Percentiles rank a stretch among this genome's conserved stretches.
These are phyloP conservation scores for Volvox reticuliferus DNA, from an alignment of 139 green algal species.

Conservation along the genomic window DNA sequence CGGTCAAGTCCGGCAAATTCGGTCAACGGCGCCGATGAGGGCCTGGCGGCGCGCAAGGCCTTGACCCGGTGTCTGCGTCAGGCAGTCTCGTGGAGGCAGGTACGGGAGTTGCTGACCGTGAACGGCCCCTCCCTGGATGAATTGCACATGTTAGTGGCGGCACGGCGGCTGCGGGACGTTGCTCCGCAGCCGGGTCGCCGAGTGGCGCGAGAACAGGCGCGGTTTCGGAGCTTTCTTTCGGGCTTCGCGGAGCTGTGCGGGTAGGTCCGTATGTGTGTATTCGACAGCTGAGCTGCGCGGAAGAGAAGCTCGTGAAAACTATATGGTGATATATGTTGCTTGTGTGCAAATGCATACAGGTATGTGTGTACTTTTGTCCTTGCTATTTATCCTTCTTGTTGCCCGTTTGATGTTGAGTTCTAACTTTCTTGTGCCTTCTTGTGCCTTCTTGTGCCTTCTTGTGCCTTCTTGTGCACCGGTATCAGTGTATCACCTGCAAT, in stretches of 20 bases:
- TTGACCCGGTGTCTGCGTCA: background rate
- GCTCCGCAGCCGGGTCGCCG: background rate
- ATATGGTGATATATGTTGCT: too few species aligned
- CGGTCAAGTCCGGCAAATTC: too few species aligned
- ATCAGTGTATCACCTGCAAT: too few species aligned
- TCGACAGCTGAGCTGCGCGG: too few species aligned
- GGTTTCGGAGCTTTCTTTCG: constrained; percentile 11
- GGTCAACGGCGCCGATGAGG: background rate
- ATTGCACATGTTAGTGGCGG: background rate
- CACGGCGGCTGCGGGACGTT: background rate
- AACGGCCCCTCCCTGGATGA: background rate
- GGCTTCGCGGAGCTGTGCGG: constrained; percentile 21
- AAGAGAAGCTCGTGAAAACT: too few species aligned
- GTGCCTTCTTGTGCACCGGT: too few species aligned
- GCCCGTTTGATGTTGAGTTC: too few species aligned
- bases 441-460: too few species aligned
- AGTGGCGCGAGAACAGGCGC: background rate
- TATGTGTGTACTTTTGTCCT: too few species aligned
- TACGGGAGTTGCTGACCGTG: constrained; percentile 25
- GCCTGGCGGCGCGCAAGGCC: background rate
- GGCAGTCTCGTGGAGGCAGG: background rate
- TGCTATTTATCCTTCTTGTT: too few species aligned
- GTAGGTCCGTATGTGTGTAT: background rate
- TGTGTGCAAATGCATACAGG: too few species aligned
- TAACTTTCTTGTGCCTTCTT: too few species aligned